Conservation (phyloP, 78 protist genomes). For the Pigoraptor vietnamica region DNA sequence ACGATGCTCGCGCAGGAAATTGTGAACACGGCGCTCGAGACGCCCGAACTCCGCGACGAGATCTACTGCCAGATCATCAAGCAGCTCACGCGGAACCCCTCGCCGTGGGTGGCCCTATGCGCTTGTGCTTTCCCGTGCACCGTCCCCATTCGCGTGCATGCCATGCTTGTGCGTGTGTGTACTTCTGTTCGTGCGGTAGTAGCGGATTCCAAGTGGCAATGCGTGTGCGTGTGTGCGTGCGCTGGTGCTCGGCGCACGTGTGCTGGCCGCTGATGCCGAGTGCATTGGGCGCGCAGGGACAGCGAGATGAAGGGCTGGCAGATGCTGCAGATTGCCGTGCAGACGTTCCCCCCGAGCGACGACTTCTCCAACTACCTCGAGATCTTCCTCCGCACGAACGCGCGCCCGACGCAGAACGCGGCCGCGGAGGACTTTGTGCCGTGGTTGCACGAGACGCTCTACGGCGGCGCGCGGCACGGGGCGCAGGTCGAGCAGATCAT, state of each 20-base stretch:
- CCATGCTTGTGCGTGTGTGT: too few relatives aligned
- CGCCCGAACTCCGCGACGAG: conserved; percentile 37
- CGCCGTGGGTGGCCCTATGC: background rate
- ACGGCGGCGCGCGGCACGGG: background rate
- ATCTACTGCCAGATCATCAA: conserved; percentile 24
- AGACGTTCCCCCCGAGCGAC: conserved; percentile 8
- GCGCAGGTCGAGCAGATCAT: background rate
- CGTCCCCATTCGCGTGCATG: too few relatives aligned
- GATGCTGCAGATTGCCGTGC: conserved; percentile 19
- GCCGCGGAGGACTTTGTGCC: background rate
- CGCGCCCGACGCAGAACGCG: background rate
- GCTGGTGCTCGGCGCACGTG: too few relatives aligned
- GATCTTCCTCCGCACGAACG: background rate
- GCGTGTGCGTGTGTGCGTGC: too few relatives aligned
- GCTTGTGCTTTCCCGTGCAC: background rate
- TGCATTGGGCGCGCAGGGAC: too few relatives aligned
- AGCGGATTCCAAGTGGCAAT: too few relatives aligned
- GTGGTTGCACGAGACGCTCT: background rate
- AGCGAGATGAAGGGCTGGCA: conserved; percentile 32
- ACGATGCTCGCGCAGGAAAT: conserved; percentile 14
- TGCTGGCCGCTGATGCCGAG: too few relatives aligned
- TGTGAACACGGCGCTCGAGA: background rate
- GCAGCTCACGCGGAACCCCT: conserved; percentile 5
- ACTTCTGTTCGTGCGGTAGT: too few relatives aligned
- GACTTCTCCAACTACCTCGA: background rate